Evolutionary conservation across 371 early-diverging fungal species (phyloP), one percentile per base, ranked within the genome.

Genomic region (Syncephalastrum sp.): DNA sequence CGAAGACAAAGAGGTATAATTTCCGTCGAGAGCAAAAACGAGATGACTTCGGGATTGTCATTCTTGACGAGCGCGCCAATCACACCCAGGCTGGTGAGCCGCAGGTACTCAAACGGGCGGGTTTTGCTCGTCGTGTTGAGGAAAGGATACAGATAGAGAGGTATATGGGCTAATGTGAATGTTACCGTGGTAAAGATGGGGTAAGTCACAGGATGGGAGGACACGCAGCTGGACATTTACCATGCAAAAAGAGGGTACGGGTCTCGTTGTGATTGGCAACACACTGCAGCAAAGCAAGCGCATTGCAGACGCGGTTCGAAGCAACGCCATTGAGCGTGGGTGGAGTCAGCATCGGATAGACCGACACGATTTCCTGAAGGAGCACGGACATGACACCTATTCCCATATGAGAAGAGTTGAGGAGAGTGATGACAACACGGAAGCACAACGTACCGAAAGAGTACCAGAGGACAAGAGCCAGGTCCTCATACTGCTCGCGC

Each of bases 41-140:
- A 88, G 62, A 96, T 95, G 13, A 97, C 94, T 57, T 97, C 96
- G 21, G 94, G 87, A 71, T 90, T 94, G 71, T 95, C 97, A 61
- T 95, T 91, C 90, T 97, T 97, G 45, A 99, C 95, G 29, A 99
- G 77, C 4, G 97, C 96, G 16, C 97, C 96, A 65, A 99, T 95
- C 14, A 98, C 96, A 48, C 97, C 97, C 25, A 99, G 72, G 52
- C 91, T 89, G 13, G 98, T 95, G 59, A 97, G 72, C 15, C 98
- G 86, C 53, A 98, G 69, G 63, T 95, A 95, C 70, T 99, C 99
- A 73, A 96, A 96, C 21, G 95, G 93, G 53, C 93, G 83, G 25
- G 92, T 87, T 69, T 91, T 92, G 75, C 89, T 90, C n/a, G 94
- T 90, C n/a, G 97, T 95, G 73, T 95, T 97, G 60, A 99, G 83